Base-by-base conservation (phyloP, 1,284 basidiomycete genomes). In the Phlebopus sp. region DNA sequence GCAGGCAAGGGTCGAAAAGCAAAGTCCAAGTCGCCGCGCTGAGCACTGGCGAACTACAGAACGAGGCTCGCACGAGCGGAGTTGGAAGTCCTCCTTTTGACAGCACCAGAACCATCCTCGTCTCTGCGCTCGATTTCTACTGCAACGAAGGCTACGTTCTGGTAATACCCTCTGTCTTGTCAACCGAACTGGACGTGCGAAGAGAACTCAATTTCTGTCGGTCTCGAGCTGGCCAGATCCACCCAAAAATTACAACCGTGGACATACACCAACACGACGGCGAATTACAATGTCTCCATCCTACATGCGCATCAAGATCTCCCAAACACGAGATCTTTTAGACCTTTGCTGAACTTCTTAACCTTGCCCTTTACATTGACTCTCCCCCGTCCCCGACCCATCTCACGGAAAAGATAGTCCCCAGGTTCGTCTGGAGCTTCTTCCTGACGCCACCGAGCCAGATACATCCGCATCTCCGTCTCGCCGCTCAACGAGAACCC, bases 401-500 rank as follows among this genome's bases (percentile, higher is more conserved):
- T 63, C 48, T 69, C 59, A 42, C 53, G 52, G 55, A 67, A 68
- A 14, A 56, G 54, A 51, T 68, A 69, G 21, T 55, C 55, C 36
- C 55, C 58, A 5, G 58, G 60, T 37, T 57, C 55, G 41, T 56
- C 46, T 5, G 49, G 57, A 25, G 60, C 58, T 29, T 64, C 55
- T 46, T 68, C 67, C 42, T 59, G 64, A 34, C 66, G 67, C 54
- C 66, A 64, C 42, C 68, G 63, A n/a, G 78, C 78, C 25, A 82
- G 67, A 23, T 75, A 73, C 72, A 82, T 79, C 46, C 74, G 71
- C 57, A 82, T 53, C 57, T 82, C 80, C 47, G 76, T 75, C 60
- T 80, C 78, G 8, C 79, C 81, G 47, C 77, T 82, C 49, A 83
- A 62, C 41, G 81, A 83, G 59, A 71, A 79, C 4, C 78, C 79